Conservation (phyloP, 768 basidiomycete species). For the Naganishia randhawae region DNA sequence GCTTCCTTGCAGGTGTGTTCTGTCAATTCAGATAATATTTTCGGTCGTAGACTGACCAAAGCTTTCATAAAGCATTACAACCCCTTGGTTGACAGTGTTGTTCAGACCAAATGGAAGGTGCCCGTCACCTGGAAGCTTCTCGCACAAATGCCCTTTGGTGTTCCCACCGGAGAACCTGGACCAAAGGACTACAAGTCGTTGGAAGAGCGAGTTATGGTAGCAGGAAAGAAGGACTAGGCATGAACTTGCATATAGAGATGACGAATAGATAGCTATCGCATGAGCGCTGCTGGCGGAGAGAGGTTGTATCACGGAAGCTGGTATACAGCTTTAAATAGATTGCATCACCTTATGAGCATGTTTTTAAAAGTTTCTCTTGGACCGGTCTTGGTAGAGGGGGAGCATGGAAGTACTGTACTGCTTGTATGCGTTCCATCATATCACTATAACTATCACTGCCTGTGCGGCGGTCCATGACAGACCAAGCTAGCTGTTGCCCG, state of each 20-base stretch:
- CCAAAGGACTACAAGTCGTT: slow-evolving; percentile 46
- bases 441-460: no score
- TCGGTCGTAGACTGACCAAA: background rate
- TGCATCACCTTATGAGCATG: background rate
- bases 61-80: slow-evolving; percentile 35
- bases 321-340: background rate
- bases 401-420: no score
- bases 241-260: background rate
- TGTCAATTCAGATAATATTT: no score
- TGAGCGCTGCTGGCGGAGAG: no score
- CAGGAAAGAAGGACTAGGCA: slow-evolving; percentile 29
- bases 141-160: slow-evolving; percentile 50
- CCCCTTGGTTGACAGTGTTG: slow-evolving; percentile 34
- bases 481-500: no score
- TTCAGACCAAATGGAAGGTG: slow-evolving; percentile 30
- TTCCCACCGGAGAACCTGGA: slow-evolving; percentile 37
- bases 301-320: slow-evolving; percentile 5
- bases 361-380: no score
- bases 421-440: no score
- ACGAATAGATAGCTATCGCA: background rate
- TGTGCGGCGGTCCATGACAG: no score
- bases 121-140: slow-evolving; percentile 36
- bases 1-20: slow-evolving; percentile 38
- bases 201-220: slow-evolving; percentile 48
- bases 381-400: no score